Base-by-base conservation (phyloP, 768 basidiomycete species). In the Pholiota conissans region DNA sequence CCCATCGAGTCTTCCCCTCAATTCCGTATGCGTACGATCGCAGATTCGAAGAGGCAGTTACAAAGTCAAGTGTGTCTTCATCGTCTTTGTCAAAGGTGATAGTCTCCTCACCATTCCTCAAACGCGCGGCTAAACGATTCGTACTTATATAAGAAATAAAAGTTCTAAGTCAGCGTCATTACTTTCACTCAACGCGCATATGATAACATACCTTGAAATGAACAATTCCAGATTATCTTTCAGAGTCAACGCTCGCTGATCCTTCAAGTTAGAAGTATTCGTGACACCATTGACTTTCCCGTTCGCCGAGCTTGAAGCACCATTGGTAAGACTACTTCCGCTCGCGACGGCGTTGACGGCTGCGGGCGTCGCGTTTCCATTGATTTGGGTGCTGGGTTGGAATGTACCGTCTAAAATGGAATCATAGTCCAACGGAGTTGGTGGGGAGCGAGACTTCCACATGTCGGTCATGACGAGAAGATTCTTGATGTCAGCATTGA, bases 21-120 rank as follows among this genome's bases (percentile, higher is more conserved):
- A 99, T 99, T 3, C 87, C 88, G 68, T 98, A 99, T 0, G 95
- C 93, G 1, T 83, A 83, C 0, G 94, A 92, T 1, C 97, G 87
- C 46, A 99, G 79, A 73, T 99, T 99, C 3, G 95, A 91, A 0
- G 95, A 86, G 6, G 95, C 92, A 0, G 95, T 93, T 22, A 98
- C 97, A 66, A 99, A 98, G 73, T 98, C 95, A 3, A 99, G 82
- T 0, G 95, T 89, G 65, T 98, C 97, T 29, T 95, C 93, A 67
- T 98, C 97, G 67, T 99, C 97, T 70, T 99, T 99, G 77, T 99
- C 97, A 63, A 98, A 98, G 0, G 87, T 76, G 50, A 97, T 91
- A 0, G 79, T 88, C 14, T 83, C 79, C 73, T 93, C 82, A 18
- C 89, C 83, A 61, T 79, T 73, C 49, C 78, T 79, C 14, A 93